Base-by-base conservation (phyloP, 305 asterid species). In the Nicotiana rustica region DNA sequence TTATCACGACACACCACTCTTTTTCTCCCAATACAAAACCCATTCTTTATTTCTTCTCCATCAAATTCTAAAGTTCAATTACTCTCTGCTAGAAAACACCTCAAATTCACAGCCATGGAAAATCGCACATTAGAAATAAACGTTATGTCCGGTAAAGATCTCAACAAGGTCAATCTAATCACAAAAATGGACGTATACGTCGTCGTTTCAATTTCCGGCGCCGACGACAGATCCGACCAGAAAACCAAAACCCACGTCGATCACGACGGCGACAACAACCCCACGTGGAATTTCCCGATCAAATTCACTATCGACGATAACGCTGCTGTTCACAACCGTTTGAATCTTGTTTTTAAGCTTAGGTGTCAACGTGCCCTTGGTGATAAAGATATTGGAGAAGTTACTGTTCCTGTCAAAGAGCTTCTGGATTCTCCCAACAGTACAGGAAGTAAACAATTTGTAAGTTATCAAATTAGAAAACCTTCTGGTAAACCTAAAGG, bases 401-500 rank as follows among this genome's bases (percentile, higher is more conserved):
- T 94, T 29, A 82, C 75, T 52, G 94, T 94, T 8, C 93, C 97
- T 10, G 18, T 94, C 1, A 90, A 91, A 14, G 98, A 95, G 80
- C 97, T 95, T 14, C 83, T 91, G 12, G 90, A 91, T 21, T 85
- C 95, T 71, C 87, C 86, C 29, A 85, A 67, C 2, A 76, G 60
- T 52, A 73, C 64, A 19, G 91, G 85, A 0, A 93, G 86, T 6
- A 84, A 70, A 14, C 88, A 85, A 64, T 87, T 89, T 33, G 91
- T 94, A 71, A 92, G 93, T 83, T 94, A 96, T 77, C 99, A 96
- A 52, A 95, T 96, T 67, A 88, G 92, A 35, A 96, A 91, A 33
- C 97, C 97, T 38, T 86, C 90, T 8, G 97, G 98, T 29, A 90
- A 87, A 56, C 93, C 97, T 5, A 94, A 93, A 86, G 99, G 99